Evolutionary conservation across 2,329 filamentous ascomycete species (phyloP).

Genomic region (Stemphylium vesicarium): DNA sequence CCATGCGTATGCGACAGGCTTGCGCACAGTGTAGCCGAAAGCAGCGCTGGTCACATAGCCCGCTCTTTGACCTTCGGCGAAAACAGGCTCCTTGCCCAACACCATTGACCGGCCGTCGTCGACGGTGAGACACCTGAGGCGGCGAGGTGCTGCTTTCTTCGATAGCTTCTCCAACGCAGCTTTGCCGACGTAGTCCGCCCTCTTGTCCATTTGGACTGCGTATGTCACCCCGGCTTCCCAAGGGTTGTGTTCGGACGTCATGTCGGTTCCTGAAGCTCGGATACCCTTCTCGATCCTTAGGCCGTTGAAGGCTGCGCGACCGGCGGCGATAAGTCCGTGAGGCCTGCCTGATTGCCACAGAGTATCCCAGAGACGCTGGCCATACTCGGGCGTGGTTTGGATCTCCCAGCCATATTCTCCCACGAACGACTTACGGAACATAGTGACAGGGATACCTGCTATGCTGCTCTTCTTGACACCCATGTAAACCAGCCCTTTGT

Average conservation of each 20-base stretch:
- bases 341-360: conserved; percentile 62
- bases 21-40: conserved; percentile 65
- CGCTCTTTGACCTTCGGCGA: conserved; percentile 52
- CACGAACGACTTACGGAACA: conserved; percentile 64
- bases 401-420: conserved; percentile 70
- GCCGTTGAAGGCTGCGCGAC: conserved; percentile 64
- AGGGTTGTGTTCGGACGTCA: conserved; percentile 67
- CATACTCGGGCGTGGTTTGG: conserved; percentile 65
- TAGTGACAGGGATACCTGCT: conserved; percentile 62
- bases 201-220: conserved; percentile 58
- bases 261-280: conserved; percentile 63
- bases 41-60: conserved; percentile 68
- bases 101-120: conserved; percentile 64
- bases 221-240: conserved; percentile 64
- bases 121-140: conserved; percentile 60
- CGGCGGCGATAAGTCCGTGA: conserved; percentile 64
- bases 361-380: conserved; percentile 64
- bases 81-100: conserved; percentile 68
- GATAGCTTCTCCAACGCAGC: conserved; percentile 55
- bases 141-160: conserved; percentile 41
- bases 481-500: conserved; percentile 58
- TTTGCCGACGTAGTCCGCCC: conserved; percentile 59
- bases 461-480: conserved; percentile 58
- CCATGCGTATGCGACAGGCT: conserved; percentile 66
- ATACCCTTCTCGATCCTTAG: conserved; percentile 67